Base-by-base conservation (phyloP, 306 rosid species). In the Citrullus mucosospermus region DNA sequence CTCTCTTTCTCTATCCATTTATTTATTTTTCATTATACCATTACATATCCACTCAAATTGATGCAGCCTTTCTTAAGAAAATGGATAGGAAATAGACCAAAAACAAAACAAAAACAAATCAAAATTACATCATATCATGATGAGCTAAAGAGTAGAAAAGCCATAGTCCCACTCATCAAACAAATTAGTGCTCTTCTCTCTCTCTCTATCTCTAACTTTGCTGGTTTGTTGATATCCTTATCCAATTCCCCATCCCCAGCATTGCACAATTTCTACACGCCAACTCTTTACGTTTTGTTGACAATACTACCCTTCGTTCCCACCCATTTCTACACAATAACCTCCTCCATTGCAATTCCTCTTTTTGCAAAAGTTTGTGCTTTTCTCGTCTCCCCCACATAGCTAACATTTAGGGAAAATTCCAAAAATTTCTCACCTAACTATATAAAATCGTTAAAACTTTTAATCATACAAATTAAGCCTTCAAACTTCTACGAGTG, bases 211-310 rank as follows among this genome's bases (percentile, higher is more conserved):
- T 32, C 80, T 48, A 78, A 78, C 88, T 85, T 88, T 88, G 81
- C 77, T 55, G 60, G 65, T 81, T 76, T 69, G 90, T 91, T 88
- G 86, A 87, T 91, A 87, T 90, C 86, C 93, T 88, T 78, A 82
- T 90, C 91, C 84, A 57, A 80, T 88, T 68, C 54, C 55, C 36
- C 78, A 60, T 75, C 75, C 84, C 79, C 16, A 84, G 82, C 75
- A 59, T 17, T 86, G 41, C 30, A 83, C 97, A 92, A 90, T 78
- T 88, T 86, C 86, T 53, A 87, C 96, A 92, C 97, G 95, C 93
- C 73, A 94, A 82, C 81, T 85, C 89, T 85, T 85, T 87, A 85
- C 10, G 80, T 82, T 41, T 2, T 16, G 1, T 65, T 51, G 80
- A 41, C 90, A 80, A 48, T 86, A 87, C 80, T 89, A 13, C 84